phyloP scores from a whole-genome alignment of 306 rosid species.

The Cicer arietinum region DNA sequence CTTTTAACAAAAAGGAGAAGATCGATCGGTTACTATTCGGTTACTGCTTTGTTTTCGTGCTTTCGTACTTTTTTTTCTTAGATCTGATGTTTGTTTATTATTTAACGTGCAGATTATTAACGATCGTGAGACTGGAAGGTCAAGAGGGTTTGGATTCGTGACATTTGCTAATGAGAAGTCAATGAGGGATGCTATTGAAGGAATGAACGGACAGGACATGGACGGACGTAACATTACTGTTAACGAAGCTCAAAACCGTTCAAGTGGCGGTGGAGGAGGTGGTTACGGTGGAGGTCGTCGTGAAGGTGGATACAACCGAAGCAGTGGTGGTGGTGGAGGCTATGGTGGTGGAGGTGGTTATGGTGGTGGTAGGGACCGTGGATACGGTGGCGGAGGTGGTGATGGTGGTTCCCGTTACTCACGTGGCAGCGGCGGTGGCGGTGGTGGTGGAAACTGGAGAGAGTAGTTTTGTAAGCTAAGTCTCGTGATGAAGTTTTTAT shows the following conservation, averaged over 20 bases:
- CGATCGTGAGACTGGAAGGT: conserved; percentile 57
- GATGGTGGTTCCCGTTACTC: conserved; percentile 30
- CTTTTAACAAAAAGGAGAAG: background rate
- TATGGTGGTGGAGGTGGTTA: conserved; percentile 18
- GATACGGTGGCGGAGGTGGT: background rate
- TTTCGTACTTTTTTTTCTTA: accelerated
- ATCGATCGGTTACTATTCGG: conserved; percentile 30
- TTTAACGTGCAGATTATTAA: conserved; percentile 62
- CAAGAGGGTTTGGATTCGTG: conserved; percentile 23
- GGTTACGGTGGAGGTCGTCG: conserved; percentile 34
- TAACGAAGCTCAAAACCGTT: conserved; percentile 87
- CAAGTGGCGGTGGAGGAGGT: conserved; percentile 21
- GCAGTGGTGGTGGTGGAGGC: background rate
- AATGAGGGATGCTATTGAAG: conserved; percentile 13
- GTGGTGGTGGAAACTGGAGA: conserved; percentile 70
- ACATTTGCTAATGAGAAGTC: conserved; percentile 10
- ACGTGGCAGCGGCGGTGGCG: conserved; percentile 48
- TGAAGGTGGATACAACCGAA: conserved; percentile 14
- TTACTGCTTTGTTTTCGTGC: background rate
- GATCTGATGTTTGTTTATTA: conserved; percentile 6
- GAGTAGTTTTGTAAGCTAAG: conserved; percentile 27
- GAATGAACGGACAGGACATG: conserved; percentile 61
- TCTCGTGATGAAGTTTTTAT: background rate
- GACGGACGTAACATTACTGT: conserved; percentile 94
- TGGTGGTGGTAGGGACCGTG: conserved; percentile 8